Percentiles rank a stretch among this genome's conserved stretches.
Evolutionary conservation across 176 grass and related monocot species (phyloP).

Genomic region (Phragmites australis): DNA sequence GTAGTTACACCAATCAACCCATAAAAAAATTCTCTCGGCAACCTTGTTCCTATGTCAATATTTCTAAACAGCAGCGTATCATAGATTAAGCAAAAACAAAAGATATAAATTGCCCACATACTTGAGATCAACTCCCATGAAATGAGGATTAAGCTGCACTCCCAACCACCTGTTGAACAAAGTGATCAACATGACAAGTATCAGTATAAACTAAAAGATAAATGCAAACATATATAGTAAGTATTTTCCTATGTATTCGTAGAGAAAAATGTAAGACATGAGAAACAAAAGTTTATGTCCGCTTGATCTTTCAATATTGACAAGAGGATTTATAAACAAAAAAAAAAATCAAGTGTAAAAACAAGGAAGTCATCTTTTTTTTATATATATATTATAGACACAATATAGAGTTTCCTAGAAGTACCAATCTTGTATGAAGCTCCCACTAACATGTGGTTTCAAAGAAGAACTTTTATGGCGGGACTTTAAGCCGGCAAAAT

Average conservation of each 20-base stretch:
- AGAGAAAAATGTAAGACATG: constrained; percentile 10
- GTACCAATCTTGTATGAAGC: constrained; percentile 93
- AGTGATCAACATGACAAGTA: constrained; percentile 21
- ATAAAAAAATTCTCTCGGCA: not conserved
- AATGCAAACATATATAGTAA: not conserved
- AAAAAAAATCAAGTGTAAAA: constrained; percentile 7
- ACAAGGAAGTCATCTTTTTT: not conserved
- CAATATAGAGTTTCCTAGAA: constrained; percentile 7
- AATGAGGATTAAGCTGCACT: constrained; percentile 97
- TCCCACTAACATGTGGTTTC: constrained; percentile 73
- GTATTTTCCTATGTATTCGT: not conserved
- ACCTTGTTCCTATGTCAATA: not conserved
- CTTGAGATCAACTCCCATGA: constrained; percentile 98
- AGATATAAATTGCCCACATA: constrained; percentile 49
- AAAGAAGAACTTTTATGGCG: constrained; percentile 70
- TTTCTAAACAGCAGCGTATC: not conserved
- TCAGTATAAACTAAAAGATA: constrained; percentile 14
- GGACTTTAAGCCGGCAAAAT: constrained; percentile 62
- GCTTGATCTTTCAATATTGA: not conserved
- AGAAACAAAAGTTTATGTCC: not conserved
- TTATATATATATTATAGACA: not conserved
- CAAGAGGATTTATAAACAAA: constrained; percentile 16
- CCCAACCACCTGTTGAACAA: constrained; percentile 87
- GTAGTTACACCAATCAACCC: not conserved
- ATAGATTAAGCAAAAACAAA: constrained; percentile 21